Percentiles rank a stretch among this genome's conserved stretches.
These are phyloP conservation scores for Xylaria longipes DNA, from an alignment of 495 filamentous ascomycete species.

Conservation along the genomic window DNA sequence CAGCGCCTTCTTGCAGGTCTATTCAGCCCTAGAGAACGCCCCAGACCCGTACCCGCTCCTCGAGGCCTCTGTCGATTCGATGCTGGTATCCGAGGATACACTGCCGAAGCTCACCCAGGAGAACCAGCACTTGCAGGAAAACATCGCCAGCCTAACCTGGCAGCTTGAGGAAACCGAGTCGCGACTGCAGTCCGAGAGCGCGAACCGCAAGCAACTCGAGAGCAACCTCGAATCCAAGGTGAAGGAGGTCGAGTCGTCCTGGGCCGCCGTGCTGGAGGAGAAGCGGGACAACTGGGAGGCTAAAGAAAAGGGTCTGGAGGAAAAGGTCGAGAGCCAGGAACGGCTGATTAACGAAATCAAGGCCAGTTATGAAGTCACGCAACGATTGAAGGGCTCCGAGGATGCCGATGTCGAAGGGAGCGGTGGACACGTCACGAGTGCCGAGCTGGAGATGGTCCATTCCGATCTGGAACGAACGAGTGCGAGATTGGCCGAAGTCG, in stretches of 20 bases:
- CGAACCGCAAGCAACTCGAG: slow-evolving; percentile 75
- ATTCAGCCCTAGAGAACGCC: slow-evolving; percentile 91
- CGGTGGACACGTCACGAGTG: slow-evolving; percentile 73
- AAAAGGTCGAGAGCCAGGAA: slow-evolving; percentile 94
- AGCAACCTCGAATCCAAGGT: slow-evolving; percentile 74
- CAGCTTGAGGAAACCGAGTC: slow-evolving; percentile 88
- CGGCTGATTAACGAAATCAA: slow-evolving; percentile 91
- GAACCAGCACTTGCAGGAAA: slow-evolving; percentile 83
- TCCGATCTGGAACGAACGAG: slow-evolving; percentile 92
- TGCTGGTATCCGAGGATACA: slow-evolving; percentile 88
- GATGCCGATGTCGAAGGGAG: slow-evolving; percentile 58
- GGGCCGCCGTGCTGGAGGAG: slow-evolving; percentile 90
- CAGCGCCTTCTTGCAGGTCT: slow-evolving; percentile 88
- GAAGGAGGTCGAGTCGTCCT: slow-evolving; percentile 87
- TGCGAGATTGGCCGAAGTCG: slow-evolving; percentile 84
- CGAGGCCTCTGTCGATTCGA: slow-evolving; percentile 93
- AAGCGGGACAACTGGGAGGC: slow-evolving; percentile 96
- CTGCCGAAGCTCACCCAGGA: slow-evolving; percentile 85
- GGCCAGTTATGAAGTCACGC: slow-evolving; percentile 95
- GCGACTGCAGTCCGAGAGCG: slow-evolving; percentile 74
- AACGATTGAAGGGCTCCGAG: slow-evolving; percentile 78
- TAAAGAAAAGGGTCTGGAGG: slow-evolving; percentile 89
- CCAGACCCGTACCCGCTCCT: slow-evolving; percentile 96
- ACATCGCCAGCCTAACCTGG: slow-evolving; percentile 79
- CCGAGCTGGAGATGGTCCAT: slow-evolving; percentile 91